Conservation (phyloP, 768 basidiomycete species). For the Amanita exitialis region DNA sequence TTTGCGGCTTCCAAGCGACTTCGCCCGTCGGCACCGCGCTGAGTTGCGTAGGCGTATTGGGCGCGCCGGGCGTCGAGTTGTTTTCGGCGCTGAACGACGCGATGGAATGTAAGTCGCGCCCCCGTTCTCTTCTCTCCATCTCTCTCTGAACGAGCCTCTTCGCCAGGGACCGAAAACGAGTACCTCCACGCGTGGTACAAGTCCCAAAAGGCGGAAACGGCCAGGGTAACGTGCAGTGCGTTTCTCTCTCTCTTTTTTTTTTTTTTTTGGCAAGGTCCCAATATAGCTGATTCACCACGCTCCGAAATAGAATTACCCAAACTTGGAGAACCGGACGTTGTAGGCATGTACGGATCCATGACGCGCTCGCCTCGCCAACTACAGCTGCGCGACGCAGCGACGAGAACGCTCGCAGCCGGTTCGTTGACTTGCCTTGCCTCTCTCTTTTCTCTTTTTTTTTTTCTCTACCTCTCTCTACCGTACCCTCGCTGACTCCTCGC, state of each 20-base stretch:
- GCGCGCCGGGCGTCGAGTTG: constrained; percentile 69
- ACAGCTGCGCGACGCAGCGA: constrained; percentile 67
- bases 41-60: constrained; percentile 68
- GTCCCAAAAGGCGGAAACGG: constrained; percentile 48
- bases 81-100: constrained; percentile 82
- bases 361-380: constrained; percentile 57
- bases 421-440: no score
- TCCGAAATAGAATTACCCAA: constrained; percentile 43
- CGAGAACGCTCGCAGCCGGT: constrained; percentile 57
- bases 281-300: constrained; percentile 21
- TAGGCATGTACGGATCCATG: constrained; percentile 29
- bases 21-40: constrained; percentile 63
- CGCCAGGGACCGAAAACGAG: constrained; percentile 82
- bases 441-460: neutral
- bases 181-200: constrained; percentile 78
- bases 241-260: neutral
- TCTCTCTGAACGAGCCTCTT: neutral
- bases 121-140: neutral
- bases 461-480: neutral
- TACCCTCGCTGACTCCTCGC: neutral
- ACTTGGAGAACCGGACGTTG: neutral
- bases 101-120: constrained; percentile 66
- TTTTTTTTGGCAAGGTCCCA: neutral
- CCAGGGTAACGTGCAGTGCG: constrained; percentile 31
- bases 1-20: constrained; percentile 70